Base-by-base conservation (phyloP, 2,329 filamentous ascomycete species). In the Dactylellina sp. region DNA sequence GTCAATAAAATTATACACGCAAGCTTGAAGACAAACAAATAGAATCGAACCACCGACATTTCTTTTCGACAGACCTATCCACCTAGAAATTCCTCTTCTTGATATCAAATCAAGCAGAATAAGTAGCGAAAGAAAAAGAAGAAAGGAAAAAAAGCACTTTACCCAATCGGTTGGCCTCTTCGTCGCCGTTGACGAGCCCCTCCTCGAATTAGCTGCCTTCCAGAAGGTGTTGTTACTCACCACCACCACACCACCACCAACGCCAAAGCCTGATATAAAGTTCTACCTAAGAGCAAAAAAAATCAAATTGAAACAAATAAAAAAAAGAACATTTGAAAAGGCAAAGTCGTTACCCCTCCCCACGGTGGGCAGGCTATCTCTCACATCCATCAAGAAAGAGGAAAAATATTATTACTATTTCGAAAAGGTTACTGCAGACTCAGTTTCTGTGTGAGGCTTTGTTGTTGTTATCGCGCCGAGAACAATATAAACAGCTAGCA, bases 1-100 rank as follows among this genome's bases (percentile, higher is more conserved):
- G 63, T 68, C 63, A 68, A 68, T 57, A 40, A 40, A 40, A 24
- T 60, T 60, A 49, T 47, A 60, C 44, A 60, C 52, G 55, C 16
- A 32, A 32, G 62, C 22, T 42, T 3, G 35, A 22, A 22, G 14
- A 14, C 37, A 35, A 35, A 35, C 32, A 35, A 35, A 35, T 6
- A 35, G 32, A 35, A n/a, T n/a, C n/a, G n/a, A n/a, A n/a, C n/a
- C n/a, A n/a, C n/a, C n/a, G n/a, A n/a, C n/a, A n/a, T n/a, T n/a
- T n/a, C n/a, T n/a, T n/a, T n/a, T n/a, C n/a, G n/a, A n/a, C n/a
- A n/a, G n/a, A n/a, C n/a, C n/a, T n/a, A n/a, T n/a, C n/a, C n/a
- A n/a, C n/a, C n/a, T n/a, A n/a, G n/a, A n/a, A n/a, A n/a, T n/a
- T n/a, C n/a, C n/a, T n/a, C 16, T n/a, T 42, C 5, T 12, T 18